Evolutionary conservation across 2,329 filamentous ascomycete genomes (phyloP).

Genomic region (Drechslerella stenobrocha): DNA sequence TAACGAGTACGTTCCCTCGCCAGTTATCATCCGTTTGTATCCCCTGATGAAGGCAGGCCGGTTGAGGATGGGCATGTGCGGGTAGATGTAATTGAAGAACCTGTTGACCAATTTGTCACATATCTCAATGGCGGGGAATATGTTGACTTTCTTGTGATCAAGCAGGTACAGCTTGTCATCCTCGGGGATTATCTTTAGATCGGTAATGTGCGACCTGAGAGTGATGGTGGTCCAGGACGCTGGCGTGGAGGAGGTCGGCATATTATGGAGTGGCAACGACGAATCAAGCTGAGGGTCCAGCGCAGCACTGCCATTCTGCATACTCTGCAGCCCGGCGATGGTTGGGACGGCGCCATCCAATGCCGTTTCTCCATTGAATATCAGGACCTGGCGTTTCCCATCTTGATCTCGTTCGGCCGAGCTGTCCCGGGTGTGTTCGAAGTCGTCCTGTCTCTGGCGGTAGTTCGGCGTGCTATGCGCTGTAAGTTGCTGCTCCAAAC

Average conservation of each 20-base stretch:
- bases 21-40: constrained; percentile 41
- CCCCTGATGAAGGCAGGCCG: constrained; percentile 41
- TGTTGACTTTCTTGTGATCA: constrained; percentile 43
- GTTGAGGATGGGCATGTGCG: constrained; percentile 38
- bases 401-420: constrained; percentile 43
- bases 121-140: constrained; percentile 36
- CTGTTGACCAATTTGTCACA: constrained; percentile 37
- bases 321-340: constrained; percentile 44
- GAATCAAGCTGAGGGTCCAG: constrained; percentile 41
- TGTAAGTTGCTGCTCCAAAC: constrained; percentile 40
- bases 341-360: constrained; percentile 44
- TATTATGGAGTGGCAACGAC: constrained; percentile 33
- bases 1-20: constrained; percentile 36
- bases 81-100: constrained; percentile 47
- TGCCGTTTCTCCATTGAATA: constrained; percentile 46
- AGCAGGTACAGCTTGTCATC: constrained; percentile 35
- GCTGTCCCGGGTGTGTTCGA: constrained; percentile 35
- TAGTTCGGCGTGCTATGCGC: constrained; percentile 36
- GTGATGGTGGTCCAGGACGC: constrained; percentile 37
- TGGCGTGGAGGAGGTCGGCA: constrained; percentile 28
- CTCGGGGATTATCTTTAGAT: constrained; percentile 38
- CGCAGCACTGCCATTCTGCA: constrained; percentile 33
- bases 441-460: constrained; percentile 33
- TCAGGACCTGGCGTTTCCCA: constrained; percentile 43
- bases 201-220: constrained; percentile 26